Base-by-base conservation (phyloP, 257 asterid species). In the Gardenia jasminoides region DNA sequence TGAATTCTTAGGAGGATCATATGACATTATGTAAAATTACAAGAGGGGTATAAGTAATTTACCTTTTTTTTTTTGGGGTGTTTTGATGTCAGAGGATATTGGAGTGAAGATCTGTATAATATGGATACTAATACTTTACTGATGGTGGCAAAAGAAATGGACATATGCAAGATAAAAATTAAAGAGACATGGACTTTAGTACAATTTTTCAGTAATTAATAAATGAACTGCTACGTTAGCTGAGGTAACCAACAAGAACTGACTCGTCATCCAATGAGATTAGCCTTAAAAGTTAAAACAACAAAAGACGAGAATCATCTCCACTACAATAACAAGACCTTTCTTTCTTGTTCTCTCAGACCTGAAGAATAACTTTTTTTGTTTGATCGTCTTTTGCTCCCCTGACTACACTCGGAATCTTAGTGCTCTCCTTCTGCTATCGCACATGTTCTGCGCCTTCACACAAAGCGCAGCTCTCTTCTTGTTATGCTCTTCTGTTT, bases 341-440 rank as follows among this genome's bases (percentile, higher is more conserved):
- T 6, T 59, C 11, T 50, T 36, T 43, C 10, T 39, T 26, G 10
- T 12, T n/a, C 65, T 77, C 72, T 41, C 36, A 6, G 2, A 10
- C 50, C 36, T 52, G 30, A 24, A 33, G 54, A 67, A 22, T 47
- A 3, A 75, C 76, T 68, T 70, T 26, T 72, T 65, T 15, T 31
- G n/a, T 4, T 43, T 59, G 22, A 19, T 10, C 73, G 41, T 24
- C 65, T 24, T 33, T n/a, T 47, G 43, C 36, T 43, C 30, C 10
- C 54, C 41, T 20, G n/a, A n/a, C n/a, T n/a, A 22, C 46, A 61
- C 33, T 58, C 78, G n/a, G 39, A n/a, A 22, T 17, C 67, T 80
- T 67, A 20, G 36, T 80, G 73, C 81, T 62, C 44, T 10, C 44
- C 43, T 46, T 47, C n/a, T 47, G 47, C n/a, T 64, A 30, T 76